Evolutionary conservation across 2,329 filamentous ascomycete genomes (phyloP).

Genomic region (Trichoderma arundinaceum): DNA sequence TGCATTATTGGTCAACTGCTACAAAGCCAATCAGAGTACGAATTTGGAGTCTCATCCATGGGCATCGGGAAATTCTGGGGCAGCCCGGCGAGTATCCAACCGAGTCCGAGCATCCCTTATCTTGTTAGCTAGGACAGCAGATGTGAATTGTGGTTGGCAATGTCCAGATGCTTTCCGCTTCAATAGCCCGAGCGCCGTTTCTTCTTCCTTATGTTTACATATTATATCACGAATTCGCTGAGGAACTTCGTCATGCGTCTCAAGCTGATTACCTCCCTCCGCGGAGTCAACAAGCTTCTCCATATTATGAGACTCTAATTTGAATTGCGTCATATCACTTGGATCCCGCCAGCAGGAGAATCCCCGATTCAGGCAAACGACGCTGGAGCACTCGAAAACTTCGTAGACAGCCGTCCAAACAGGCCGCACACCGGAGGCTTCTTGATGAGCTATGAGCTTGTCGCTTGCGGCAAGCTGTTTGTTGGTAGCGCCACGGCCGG

Average conservation of each 20-base stretch:
- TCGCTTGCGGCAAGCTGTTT: too few relatives aligned
- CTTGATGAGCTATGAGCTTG: constrained; percentile 1
- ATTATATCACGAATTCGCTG: not conserved
- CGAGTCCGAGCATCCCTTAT: not conserved
- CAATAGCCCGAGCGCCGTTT: not conserved
- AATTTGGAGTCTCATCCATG: too few relatives aligned
- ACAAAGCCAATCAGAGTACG: too few relatives aligned
- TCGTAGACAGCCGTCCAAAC: not conserved
- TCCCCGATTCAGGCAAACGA: not conserved
- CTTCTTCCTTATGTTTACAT: not conserved
- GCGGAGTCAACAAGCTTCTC: not conserved
- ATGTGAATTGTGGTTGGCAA: too few relatives aligned
- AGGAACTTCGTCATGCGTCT: not conserved
- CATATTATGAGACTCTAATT: not conserved
- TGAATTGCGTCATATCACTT: not conserved
- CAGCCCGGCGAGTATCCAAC: too few relatives aligned
- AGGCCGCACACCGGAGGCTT: not conserved
- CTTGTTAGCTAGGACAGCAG: not conserved
- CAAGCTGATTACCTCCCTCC: not conserved
- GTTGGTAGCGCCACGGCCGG: too few relatives aligned
- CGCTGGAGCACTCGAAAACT: not conserved
- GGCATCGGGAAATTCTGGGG: too few relatives aligned
- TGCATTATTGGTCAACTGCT: not conserved
- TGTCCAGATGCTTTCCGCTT: not conserved
- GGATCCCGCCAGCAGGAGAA: not conserved